Evolutionary conservation across 2,329 filamentous ascomycete species (phyloP), one percentile per base, ranked within the genome.

Genomic region (Botrytis elliptica): DNA sequence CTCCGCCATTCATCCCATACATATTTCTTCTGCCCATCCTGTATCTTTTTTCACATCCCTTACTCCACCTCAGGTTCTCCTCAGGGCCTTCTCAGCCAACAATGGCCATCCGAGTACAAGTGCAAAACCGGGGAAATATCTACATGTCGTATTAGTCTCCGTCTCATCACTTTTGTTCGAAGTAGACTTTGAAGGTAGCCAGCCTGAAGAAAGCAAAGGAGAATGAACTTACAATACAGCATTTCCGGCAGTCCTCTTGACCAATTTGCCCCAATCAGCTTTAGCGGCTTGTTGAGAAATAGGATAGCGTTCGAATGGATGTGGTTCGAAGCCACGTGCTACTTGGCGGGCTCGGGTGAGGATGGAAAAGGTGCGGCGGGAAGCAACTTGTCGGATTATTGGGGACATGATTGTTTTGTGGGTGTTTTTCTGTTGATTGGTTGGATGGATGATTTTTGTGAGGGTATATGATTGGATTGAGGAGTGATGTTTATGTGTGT

Each of bases 81-180:
- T 44, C 10, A 73, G 8, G 8, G 57, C 16, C 40, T 72, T 62
- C 69, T 74, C 69, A 3, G 73, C 69, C 40, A 70, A 44, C 33
- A 74, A 62, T n/a, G 73, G 73, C 73, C 73, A 74, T 25, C 68
- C 62, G 29, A 74, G 69, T 10, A 74, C 60, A 22, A 74, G 0
- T 36, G 73, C 73, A 40, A 72, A 72, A 36, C 62, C 55, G 3
- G 73, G 73, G 29, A 74, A 72, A 38, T 55, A 74, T 29, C 73
- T 74, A 18, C 14, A 5, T 3, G 22, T 36, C 16, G 9, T 10
- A 38, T 73, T 63, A 70, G 65, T 36, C 20, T 52, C 16, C 1
- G 12, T 44, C 20, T 14, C 40, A 29, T 7, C 14, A 40, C 29
- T 5, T 14, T 9, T 46, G 3, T 40, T 6, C 3, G 25, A 55